These are phyloP conservation scores for Cladosporium phlei DNA, from an alignment of 2,329 filamentous ascomycete species.

Conservation along the genomic window DNA sequence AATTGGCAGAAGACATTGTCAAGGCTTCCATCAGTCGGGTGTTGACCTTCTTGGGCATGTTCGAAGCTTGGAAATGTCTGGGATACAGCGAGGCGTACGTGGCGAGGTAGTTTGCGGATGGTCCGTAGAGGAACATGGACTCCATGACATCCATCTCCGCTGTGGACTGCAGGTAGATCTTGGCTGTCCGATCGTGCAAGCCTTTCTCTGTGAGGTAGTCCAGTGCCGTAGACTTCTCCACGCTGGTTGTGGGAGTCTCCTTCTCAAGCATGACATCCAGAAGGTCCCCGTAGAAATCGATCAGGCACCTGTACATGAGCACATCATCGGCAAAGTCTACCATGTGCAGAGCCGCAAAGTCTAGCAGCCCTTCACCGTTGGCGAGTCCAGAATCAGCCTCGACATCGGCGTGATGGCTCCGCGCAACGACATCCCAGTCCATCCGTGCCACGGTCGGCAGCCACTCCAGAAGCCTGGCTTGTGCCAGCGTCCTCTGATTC, in stretches of 20 bases:
- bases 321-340: constrained; percentile 53
- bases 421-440: constrained; percentile 51
- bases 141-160: constrained; percentile 46
- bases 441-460: constrained; percentile 50
- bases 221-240: constrained; percentile 30
- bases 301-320: constrained; percentile 55
- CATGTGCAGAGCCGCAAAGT: constrained; percentile 53
- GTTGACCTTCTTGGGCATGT: constrained; percentile 43
- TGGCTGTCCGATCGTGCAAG: constrained; percentile 47
- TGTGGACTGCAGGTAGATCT: constrained; percentile 48
- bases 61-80: constrained; percentile 49
- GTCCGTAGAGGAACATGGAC: constrained; percentile 49
- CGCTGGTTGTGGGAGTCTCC: constrained; percentile 10
- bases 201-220: constrained; percentile 50
- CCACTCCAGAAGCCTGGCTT: constrained; percentile 57
- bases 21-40: constrained; percentile 45
- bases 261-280: constrained; percentile 36
- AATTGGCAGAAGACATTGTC: constrained; percentile 41
- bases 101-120: constrained; percentile 54
- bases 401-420: constrained; percentile 48
- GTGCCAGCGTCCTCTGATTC: constrained; percentile 54
- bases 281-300: constrained; percentile 55
- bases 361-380: constrained; percentile 42
- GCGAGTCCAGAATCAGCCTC: constrained; percentile 39
- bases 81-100: constrained; percentile 53